Conservation (phyloP, 1,139 yeast genomes). For the Candida pseudocylindracea region DNA sequence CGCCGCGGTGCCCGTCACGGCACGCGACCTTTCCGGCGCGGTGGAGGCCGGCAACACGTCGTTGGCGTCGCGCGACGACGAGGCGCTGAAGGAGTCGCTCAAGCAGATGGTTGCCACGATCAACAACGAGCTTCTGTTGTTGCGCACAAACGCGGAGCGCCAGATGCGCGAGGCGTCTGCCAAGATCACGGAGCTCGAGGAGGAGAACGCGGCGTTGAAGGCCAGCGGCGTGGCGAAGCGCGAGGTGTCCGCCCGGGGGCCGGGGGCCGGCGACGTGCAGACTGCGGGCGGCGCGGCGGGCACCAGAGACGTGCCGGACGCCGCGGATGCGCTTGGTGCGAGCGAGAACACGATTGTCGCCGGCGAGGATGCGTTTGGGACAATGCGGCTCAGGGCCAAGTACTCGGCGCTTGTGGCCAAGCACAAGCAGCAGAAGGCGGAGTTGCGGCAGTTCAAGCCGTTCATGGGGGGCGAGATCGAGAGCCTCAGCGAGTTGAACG, state of each 20-base stretch:
- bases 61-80: too few species aligned
- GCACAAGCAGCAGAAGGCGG: background rate
- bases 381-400: too few species aligned
- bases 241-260: background rate
- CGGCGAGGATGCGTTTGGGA: too few species aligned
- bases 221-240: background rate
- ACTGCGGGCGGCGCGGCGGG: background rate
- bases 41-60: too few species aligned
- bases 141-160: slow-evolving; percentile 1
- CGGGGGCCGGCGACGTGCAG: background rate
- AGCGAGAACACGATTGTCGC: too few species aligned
- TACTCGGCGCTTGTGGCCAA: background rate
- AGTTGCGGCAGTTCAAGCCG: slow-evolving; percentile 19
- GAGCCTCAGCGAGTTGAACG: slow-evolving; percentile 29
- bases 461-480: slow-evolving; percentile 32
- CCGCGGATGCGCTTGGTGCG: background rate
- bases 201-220: slow-evolving; percentile 13
- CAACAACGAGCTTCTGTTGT: background rate
- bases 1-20: too few species aligned
- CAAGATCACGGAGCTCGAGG: slow-evolving; percentile 22
- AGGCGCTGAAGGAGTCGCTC: background rate
- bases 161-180: slow-evolving; percentile 33
- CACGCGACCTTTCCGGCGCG: too few species aligned
- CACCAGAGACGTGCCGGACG: background rate
- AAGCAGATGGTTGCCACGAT: slow-evolving; percentile 1